Conservation (phyloP, 228 moss, liverwort and hornwort species). For the Sphagnum fallax region DNA sequence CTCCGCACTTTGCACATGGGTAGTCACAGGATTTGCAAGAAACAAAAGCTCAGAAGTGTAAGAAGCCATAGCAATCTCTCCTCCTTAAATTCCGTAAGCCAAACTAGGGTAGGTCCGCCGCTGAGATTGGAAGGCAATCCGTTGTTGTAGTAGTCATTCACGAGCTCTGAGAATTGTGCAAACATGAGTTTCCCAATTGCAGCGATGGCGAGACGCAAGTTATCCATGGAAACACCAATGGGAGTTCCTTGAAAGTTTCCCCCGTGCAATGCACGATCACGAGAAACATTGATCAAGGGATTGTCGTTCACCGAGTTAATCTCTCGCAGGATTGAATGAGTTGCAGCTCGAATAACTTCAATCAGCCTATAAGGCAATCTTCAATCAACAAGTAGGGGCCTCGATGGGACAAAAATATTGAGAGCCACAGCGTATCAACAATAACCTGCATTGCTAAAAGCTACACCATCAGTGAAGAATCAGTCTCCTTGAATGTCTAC, state of each 20-base stretch:
- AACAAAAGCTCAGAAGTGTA: conserved; percentile 42
- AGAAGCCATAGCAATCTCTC: conserved; percentile 31
- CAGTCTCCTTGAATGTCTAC: conserved; percentile 12
- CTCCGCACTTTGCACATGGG: conserved; percentile 51
- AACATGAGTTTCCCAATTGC: conserved; percentile 53
- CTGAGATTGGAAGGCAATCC: conserved; percentile 40
- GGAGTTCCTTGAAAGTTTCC: conserved; percentile 43
- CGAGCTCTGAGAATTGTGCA: conserved; percentile 49
- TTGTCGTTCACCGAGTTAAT: conserved; percentile 33
- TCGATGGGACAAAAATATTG: too few species aligned
- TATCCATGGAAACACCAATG: conserved; percentile 47
- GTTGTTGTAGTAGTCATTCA: conserved; percentile 50
- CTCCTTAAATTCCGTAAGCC: conserved; percentile 47
- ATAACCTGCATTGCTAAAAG: too few species aligned
- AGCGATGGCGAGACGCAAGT: conserved; percentile 35
- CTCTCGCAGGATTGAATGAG: conserved; percentile 18
- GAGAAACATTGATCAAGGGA: conserved; percentile 16
- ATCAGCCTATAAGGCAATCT: background rate
- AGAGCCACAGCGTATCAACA: too few species aligned
- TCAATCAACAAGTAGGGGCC: too few species aligned
- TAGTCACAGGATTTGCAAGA: conserved; percentile 52
- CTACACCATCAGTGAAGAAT: background rate
- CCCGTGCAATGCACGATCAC: conserved; percentile 15
- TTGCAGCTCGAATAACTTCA: conserved; percentile 2
- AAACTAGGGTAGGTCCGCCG: conserved; percentile 36